phyloP scores from a whole-genome alignment of 352 stramenopile species.

The Plasmopara viticola region DNA sequence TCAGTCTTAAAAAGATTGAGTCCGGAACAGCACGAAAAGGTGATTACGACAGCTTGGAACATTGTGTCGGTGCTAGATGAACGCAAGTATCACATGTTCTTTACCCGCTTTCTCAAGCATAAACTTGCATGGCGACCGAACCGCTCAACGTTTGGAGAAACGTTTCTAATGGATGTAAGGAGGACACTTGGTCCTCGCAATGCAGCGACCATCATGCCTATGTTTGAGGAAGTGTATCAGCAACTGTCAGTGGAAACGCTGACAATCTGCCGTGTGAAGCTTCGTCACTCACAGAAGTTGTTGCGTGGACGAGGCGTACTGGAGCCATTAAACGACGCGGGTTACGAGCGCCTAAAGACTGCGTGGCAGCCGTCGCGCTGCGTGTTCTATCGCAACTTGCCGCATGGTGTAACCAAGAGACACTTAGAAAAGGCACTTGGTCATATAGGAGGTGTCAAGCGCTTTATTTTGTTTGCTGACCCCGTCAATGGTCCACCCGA shows the following conservation, averaged over 20 bases:
- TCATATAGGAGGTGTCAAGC: conserved; percentile 61
- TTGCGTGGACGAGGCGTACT: conserved; percentile 46
- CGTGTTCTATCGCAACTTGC: conserved; percentile 81
- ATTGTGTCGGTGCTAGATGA: conserved; percentile 80
- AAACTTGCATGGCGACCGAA: conserved; percentile 82
- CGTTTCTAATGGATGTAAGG: conserved; percentile 69
- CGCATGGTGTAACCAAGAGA: conserved; percentile 53
- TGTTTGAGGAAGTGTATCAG: conserved; percentile 70
- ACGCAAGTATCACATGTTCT: conserved; percentile 84
- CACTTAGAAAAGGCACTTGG: conserved; percentile 58
- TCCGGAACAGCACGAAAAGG: conserved; percentile 59
- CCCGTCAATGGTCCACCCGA: conserved; percentile 54
- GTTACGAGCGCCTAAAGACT: conserved; percentile 28
- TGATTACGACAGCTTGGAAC: conserved; percentile 81
- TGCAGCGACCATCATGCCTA: conserved; percentile 64
- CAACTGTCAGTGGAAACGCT: conserved; percentile 81
- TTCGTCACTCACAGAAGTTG: conserved; percentile 63
- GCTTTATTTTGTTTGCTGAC: conserved; percentile 63
- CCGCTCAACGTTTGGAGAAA: conserved; percentile 67
- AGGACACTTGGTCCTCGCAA: conserved; percentile 53
- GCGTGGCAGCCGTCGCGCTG: conserved; percentile 47
- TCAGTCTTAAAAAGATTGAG: conserved; percentile 55
- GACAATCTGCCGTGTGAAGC: conserved; percentile 77
- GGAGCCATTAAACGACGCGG: conserved; percentile 35
- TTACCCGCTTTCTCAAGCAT: conserved; percentile 81